Conservation (phyloP, 208 protist genomes). For the Trypanosoma mega region DNA sequence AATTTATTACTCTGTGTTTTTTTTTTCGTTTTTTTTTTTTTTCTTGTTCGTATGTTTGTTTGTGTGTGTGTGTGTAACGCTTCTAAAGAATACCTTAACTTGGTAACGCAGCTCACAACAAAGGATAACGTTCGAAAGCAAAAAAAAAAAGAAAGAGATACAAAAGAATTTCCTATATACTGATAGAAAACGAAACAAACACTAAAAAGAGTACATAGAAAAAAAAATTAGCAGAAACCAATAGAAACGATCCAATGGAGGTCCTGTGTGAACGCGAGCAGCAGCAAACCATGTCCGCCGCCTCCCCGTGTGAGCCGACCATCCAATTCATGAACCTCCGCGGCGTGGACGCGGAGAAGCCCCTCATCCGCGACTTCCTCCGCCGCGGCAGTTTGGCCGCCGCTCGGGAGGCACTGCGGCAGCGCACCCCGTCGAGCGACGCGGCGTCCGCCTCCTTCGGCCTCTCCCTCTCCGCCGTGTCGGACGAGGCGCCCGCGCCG, state of each 20-base stretch:
- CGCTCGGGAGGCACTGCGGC: not conserved
- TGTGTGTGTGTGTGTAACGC: slow-evolving; percentile 19
- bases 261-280: no score
- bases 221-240: no score
- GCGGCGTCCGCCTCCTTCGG: not conserved
- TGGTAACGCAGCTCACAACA: no score
- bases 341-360: slow-evolving; percentile 3
- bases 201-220: no score
- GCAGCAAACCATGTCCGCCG: not conserved
- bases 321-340: not conserved
- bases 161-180: no score
- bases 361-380: slow-evolving; percentile 18
- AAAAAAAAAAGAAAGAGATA: no score
- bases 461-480: slow-evolving; percentile 5
- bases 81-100: no score
- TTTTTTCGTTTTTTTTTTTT: slow-evolving; percentile 19
- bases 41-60: slow-evolving; percentile 3
- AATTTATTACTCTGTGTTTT: slow-evolving; percentile 2
- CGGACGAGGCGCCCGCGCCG: not conserved
- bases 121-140: no score
- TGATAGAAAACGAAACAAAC: no score
- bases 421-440: not conserved
- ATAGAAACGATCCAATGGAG: no score
- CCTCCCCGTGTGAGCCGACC: not conserved
- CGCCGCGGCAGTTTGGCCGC: not conserved